Base-by-base conservation (phyloP, 306 rosid genomes). In the Dryas alaskensis region DNA sequence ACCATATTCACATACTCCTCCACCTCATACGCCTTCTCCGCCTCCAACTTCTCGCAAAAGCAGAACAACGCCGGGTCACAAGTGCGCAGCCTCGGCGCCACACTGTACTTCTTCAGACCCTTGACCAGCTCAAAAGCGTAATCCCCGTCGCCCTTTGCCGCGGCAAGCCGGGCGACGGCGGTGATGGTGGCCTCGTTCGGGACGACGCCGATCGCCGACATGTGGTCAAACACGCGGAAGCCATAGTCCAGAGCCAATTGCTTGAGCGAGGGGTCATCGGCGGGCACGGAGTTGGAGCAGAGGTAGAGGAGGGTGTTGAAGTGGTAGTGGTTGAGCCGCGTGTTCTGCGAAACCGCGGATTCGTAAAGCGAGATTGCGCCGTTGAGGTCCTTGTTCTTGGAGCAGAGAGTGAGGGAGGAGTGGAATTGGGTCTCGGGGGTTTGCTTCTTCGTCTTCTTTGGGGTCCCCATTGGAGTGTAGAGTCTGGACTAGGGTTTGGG, bases 161-260 rank as follows among this genome's bases (percentile, higher is more conserved):
- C 96, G 6, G 96, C 89, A 1, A 93, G 88, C 69, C 98, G 83
- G 1, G 92, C 92, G 1, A 83, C 80, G 10, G 95, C 86, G 2
- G 96, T 89, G 73, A 94, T 65, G 4, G 98, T 62, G 44, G 98
- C 98, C 76, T 94, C 98, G 40, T 86, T 91, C 40, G 97, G 98
- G 25, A 7, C 60, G 31, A 89, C 48, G 0, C 73, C 82, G 13
- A 76, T 49, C 0, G 85, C 53, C 27, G 70, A 52, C 88, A 94
- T 88, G 47, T 76, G 95, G 72, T 84, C 79, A 77, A 85, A 94
- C 2, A 87, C 50, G 54, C 87, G 89, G 75, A 91, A 88, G 17
- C 98, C 97, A 48, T 85, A 73, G 49, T 72, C 78, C 31, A 88
- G 68, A 0, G 95, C 91, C 2, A 68, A 48, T 1, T 72, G 69